Evolutionary conservation across 306 rosid species (phyloP), one percentile per base, ranked within the genome.

Genomic region (Calophaca sinica): DNA sequence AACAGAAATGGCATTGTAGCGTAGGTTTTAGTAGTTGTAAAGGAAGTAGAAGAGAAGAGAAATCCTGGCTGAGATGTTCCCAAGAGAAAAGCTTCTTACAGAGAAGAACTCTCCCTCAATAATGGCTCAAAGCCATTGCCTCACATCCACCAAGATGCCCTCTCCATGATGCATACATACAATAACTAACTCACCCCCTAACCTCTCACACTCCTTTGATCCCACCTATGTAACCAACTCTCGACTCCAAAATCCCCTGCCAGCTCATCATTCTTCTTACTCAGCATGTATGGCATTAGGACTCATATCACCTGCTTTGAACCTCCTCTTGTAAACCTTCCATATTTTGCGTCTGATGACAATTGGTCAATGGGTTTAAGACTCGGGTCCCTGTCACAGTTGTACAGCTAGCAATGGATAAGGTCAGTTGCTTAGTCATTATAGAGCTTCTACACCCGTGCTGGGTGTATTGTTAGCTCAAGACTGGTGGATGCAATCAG

Each of bases 71-170:
- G 52, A 46, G 52, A 10, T 46, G 15, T 46, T 46, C 14, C 52
- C 14, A 4, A 12, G 4, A 46, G 14, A 46, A 11, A 46, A 46
- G 15, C 13, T 46, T 46, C 52, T 11, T n/a, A 46, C 0, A 46
- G 7, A 55, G 62, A 55, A 55, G 36, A 55, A 55, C 38, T 28
- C 62, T 55, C 13, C 13, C 36, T 55, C 62, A 55, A 55, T 9
- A 28, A 55, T 55, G 14, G 38, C 3, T 9, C 31, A 12, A 10
- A 28, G 3, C 10, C 13, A 20, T 7, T 55, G 62, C 36, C 36
- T 55, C 13, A 29, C 5, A 9, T 55, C 31, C 62, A 55, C 62
- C 62, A 29, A 55, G 36, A 29, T 9, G 14, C 38, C 11, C 36
- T 55, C 62, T 55, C 36, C 62, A 9, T 55, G 13, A 28, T 55